Evolutionary conservation across 768 basidiomycete species (phyloP).

Genomic region (Kwoniella shandongensis): DNA sequence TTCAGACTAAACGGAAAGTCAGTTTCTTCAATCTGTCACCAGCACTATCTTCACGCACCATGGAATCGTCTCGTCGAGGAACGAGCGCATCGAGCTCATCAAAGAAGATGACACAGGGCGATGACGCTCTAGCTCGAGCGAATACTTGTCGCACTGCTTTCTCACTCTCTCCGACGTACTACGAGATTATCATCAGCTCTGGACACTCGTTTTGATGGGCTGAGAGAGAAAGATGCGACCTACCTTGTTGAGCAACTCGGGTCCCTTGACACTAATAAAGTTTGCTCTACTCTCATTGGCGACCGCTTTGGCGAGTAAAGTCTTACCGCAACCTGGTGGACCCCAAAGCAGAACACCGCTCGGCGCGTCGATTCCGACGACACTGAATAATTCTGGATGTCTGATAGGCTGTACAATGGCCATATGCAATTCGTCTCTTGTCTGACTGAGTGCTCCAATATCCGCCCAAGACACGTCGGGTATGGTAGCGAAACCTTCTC

Average conservation of each 20-base stretch:
- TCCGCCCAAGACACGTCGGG: conserved; percentile 95
- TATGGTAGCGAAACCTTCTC: conserved; percentile 96
- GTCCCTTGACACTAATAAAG: conserved; percentile 97
- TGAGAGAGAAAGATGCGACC: conserved; percentile 22
- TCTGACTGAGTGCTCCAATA: conserved; percentile 82
- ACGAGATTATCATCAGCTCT: conserved; percentile 16
- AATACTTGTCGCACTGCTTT: conserved; percentile 92
- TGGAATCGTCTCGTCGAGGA: conserved; percentile 80
- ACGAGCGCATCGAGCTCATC: conserved; percentile 92
- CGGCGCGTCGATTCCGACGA: conserved; percentile 84
- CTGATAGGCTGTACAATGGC: conserved; percentile 93
- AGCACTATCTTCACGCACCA: conserved; percentile 60
- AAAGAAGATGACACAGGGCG: conserved; percentile 93
- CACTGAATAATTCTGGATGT: conserved; percentile 80
- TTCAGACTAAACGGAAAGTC: conserved; percentile 64
- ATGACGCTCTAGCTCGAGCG: conserved; percentile 84
- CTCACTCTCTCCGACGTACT: conserved; percentile 98
- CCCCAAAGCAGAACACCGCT: conserved; percentile 98
- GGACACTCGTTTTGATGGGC: too few relatives aligned
- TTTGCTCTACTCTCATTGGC: conserved; percentile 94
- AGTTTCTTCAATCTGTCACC: background rate
- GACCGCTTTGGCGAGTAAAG: conserved; percentile 94
- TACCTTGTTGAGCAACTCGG: conserved; percentile 94
- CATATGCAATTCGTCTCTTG: conserved; percentile 92
- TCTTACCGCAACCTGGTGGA: conserved; percentile 97